Conservation (phyloP, 495 filamentous ascomycete genomes). For the Neurospora sp. region DNA sequence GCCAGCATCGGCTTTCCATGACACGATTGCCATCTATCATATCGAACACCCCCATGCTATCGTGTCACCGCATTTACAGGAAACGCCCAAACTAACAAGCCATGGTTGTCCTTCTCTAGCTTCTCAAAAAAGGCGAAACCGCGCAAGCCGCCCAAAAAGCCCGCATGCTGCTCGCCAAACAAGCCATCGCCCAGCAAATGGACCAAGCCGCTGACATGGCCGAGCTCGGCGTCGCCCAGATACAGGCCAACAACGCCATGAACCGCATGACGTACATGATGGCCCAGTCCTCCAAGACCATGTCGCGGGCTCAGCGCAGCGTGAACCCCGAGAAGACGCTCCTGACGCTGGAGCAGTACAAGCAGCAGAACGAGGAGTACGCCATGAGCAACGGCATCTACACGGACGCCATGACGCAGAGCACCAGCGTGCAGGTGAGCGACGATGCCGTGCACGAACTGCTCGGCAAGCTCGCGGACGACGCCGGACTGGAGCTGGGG, state of each 20-base stretch:
- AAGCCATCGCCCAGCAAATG: slow-evolving; percentile 44
- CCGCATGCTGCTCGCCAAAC: slow-evolving; percentile 45
- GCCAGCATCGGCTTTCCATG: not conserved
- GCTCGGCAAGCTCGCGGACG: slow-evolving; percentile 71
- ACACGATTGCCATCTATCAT: not conserved
- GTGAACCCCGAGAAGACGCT: slow-evolving; percentile 62
- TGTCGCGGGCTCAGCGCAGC: slow-evolving; percentile 59
- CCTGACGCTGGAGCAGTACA: slow-evolving; percentile 65
- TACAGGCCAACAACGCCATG: slow-evolving; percentile 46
- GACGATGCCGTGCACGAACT: slow-evolving; percentile 77
- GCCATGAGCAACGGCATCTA: slow-evolving; percentile 76
- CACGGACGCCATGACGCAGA: slow-evolving; percentile 67
- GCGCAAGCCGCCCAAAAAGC: slow-evolving; percentile 78
- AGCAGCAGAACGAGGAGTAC: slow-evolving; percentile 74
- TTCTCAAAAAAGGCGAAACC: slow-evolving; percentile 59
- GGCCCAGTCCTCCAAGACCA: slow-evolving; percentile 38
- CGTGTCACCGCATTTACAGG: not conserved
- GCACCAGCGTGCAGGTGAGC: slow-evolving; percentile 64
- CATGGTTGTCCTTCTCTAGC: slow-evolving; percentile 32
- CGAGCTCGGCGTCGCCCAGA: slow-evolving; percentile 40
- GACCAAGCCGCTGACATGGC: slow-evolving; percentile 46
- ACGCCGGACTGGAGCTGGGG: slow-evolving; percentile 66
- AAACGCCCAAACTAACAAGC: not conserved
- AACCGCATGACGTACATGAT: slow-evolving; percentile 47
- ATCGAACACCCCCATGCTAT: not conserved